These are phyloP conservation scores for Stephanodiscus minutulus DNA, from an alignment of 108 stramenopile species.

Conservation along the genomic window DNA sequence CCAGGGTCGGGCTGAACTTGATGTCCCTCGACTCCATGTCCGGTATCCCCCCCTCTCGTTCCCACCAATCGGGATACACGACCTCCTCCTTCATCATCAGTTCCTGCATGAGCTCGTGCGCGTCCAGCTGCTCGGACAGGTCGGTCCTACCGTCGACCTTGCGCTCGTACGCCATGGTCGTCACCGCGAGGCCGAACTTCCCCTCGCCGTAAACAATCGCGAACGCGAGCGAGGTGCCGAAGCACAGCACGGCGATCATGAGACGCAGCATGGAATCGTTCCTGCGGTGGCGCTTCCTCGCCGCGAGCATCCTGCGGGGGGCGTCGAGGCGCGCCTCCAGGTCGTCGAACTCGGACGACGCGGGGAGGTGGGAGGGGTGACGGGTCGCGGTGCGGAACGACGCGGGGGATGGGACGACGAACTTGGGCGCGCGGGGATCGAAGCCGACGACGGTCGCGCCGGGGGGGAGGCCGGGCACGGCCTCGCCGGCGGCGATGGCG, in stretches of 20 bases:
- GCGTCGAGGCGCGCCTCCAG: conserved; percentile 7
- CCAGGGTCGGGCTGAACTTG: conserved; percentile 20
- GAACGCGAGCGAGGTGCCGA: conserved; percentile 26
- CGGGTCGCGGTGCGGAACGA: conserved; percentile 24
- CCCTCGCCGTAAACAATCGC: conserved; percentile 28
- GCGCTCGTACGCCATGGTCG: conserved; percentile 28
- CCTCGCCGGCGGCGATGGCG: conserved; percentile 11
- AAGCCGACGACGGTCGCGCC: neutral
- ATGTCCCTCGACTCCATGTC: conserved; percentile 29
- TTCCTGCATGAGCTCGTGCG: neutral
- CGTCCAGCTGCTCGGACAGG: neutral
- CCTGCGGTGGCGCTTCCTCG: conserved; percentile 24
- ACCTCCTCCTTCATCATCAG: conserved; percentile 8
- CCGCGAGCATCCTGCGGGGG: conserved; percentile 3
- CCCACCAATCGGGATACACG: conserved; percentile 48
- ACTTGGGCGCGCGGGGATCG: conserved; percentile 3
- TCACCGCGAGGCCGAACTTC: conserved; percentile 20
- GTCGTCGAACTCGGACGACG: neutral
- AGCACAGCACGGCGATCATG: conserved; percentile 31
- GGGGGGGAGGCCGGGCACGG: neutral
- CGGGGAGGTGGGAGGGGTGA: conserved; percentile 30
- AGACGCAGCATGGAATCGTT: conserved; percentile 32
- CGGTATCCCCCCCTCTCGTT: conserved; percentile 15
- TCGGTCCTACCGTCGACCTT: conserved; percentile 15
- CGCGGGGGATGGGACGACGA: conserved; percentile 33